phyloP scores from a whole-genome alignment of 2,329 filamentous ascomycete genomes.

The Claviceps paspali region DNA sequence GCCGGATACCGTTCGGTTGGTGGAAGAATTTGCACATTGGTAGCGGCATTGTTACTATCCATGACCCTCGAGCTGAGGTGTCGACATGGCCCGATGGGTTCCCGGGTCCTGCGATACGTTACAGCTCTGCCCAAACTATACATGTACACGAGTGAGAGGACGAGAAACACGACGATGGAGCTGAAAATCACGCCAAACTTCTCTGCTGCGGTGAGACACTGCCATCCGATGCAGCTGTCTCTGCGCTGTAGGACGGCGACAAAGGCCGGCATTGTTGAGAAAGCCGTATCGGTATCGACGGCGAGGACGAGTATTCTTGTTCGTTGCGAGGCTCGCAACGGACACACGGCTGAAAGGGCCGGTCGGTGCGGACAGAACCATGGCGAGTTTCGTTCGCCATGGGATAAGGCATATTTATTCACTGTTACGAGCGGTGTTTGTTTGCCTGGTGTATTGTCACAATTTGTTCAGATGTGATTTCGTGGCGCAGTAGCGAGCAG shows the following conservation, averaged over 20 bases:
- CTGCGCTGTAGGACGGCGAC: not conserved
- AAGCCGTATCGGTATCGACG: not conserved
- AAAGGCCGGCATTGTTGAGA: not conserved
- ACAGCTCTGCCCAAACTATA: constrained; percentile 19
- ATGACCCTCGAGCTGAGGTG: not conserved
- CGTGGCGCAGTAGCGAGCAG: not conserved
- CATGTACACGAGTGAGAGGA: constrained; percentile 17
- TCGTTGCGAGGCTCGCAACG: not conserved
- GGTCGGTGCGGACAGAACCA: no score
- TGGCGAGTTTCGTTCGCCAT: no score
- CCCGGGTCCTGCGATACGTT: not conserved
- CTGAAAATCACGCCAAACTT: constrained; percentile 26
- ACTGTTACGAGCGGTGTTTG: not conserved
- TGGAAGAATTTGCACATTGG: not conserved
- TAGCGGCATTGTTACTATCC: not conserved
- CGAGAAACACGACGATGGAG: constrained; percentile 14
- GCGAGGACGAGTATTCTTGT: not conserved
- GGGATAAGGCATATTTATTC: no score
- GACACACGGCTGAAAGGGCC: no score
- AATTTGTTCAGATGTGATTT: not conserved
- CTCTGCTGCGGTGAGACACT: constrained; percentile 22
- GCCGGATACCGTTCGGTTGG: not conserved
- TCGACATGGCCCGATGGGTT: not conserved
- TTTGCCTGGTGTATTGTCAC: not conserved
- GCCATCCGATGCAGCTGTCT: constrained; percentile 19